Percentiles rank a stretch among this genome's conserved stretches.
phyloP scores from a whole-genome alignment of 352 stramenopile genomes.

The Pythium guiyangense region DNA sequence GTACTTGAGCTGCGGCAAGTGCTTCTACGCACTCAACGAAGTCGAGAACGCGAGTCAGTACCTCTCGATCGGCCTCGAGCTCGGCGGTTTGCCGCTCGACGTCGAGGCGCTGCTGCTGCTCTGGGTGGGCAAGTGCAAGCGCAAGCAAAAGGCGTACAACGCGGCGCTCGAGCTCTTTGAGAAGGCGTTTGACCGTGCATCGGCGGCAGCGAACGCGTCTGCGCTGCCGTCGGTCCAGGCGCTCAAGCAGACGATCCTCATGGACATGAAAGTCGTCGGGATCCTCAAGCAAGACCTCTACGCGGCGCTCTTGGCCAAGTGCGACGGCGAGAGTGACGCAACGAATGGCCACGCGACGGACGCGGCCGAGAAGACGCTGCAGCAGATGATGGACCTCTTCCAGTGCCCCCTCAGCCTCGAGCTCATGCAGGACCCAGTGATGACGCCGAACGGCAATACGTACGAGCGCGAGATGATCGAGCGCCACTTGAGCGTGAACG shows the following conservation, averaged over 20 bases:
- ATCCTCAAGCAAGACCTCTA: constrained; percentile 46
- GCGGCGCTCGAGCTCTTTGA: constrained; percentile 41
- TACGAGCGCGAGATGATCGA: constrained; percentile 81
- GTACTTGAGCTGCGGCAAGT: constrained; percentile 53
- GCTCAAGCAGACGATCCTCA: constrained; percentile 46
- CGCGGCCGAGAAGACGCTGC: constrained; percentile 32
- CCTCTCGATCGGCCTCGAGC: constrained; percentile 34
- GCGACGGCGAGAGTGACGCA: constrained; percentile 6
- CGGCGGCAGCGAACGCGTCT: constrained; percentile 22
- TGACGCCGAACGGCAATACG: constrained; percentile 65
- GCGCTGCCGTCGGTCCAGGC: constrained; percentile 28
- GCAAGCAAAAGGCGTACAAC: constrained; percentile 47
- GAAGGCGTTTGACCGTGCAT: constrained; percentile 49
- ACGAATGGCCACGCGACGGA: not conserved
- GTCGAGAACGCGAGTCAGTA: constrained; percentile 38
- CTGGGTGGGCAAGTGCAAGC: constrained; percentile 60
- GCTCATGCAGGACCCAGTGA: constrained; percentile 74
- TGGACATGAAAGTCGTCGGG: constrained; percentile 62
- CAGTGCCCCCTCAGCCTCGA: constrained; percentile 71
- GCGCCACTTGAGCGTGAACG: constrained; percentile 63
- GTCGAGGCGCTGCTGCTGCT: constrained; percentile 47
- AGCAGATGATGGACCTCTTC: constrained; percentile 70
- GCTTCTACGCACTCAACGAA: constrained; percentile 53
- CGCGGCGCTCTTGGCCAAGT: constrained; percentile 27
- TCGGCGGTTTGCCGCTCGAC: constrained; percentile 25